These are phyloP conservation scores for Pseudogymnoascus sp. DNA, from an alignment of 2,329 filamentous ascomycete species.

Conservation along the genomic window DNA sequence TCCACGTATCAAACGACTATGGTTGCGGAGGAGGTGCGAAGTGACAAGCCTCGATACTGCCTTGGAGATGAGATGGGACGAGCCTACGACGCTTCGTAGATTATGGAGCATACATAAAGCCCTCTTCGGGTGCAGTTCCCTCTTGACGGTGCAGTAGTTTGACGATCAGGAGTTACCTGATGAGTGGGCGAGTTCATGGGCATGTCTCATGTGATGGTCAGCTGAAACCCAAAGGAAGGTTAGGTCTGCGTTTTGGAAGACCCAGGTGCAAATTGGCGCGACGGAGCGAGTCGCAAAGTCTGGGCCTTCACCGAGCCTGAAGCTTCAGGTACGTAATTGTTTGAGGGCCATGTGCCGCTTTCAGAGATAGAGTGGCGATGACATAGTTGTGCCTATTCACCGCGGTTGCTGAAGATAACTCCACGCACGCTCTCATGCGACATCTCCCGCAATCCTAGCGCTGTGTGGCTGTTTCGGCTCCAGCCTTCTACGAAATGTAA, in stretches of 20 bases:
- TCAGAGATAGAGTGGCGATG: conserved; percentile 3
- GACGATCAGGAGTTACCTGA: not conserved
- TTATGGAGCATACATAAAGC: not conserved
- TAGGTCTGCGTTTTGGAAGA: not conserved
- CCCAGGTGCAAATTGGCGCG: not conserved
- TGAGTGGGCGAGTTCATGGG: not conserved
- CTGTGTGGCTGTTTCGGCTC: not conserved
- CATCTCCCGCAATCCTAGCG: not conserved
- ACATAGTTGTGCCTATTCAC: not conserved
- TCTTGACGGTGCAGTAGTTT: not conserved
- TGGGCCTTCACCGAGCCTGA: not conserved
- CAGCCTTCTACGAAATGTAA: not conserved
- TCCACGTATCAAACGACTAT: not conserved
- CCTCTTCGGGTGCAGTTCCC: not conserved
- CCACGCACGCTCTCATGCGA: not conserved
- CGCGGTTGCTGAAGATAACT: not conserved
- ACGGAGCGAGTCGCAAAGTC: not conserved
- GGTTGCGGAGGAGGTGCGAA: not conserved
- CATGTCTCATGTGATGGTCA: not conserved
- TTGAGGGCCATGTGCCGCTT: not conserved
- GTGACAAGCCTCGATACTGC: not conserved
- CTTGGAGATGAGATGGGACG: conserved; percentile 2
- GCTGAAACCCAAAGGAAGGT: not conserved
- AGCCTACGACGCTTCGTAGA: not conserved
- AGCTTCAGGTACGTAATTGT: not conserved